Evolutionary conservation across 2,329 filamentous ascomycete genomes (phyloP), one percentile per base, ranked within the genome.

Genomic region (Pyrenophora seminiperda): DNA sequence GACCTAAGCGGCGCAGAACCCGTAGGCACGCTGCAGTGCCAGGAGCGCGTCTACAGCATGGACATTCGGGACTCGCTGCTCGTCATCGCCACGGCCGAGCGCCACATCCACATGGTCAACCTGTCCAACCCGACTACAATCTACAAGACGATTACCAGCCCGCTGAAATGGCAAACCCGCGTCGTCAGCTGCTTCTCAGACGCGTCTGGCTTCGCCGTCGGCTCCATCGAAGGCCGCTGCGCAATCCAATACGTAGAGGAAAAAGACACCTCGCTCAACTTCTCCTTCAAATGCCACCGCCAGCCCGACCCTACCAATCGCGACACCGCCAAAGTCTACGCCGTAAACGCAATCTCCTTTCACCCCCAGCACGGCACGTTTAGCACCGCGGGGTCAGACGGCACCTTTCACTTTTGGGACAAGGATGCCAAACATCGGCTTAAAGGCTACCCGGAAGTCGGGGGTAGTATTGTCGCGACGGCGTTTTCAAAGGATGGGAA

Each of bases 201-300:
- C 71, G 89, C 91, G 5, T 86, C 86, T 0, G 94, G 94, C 5
- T 99, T 96, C 68, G 94, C 94, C 1, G 90, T 99, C 41, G 94
- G 94, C 46, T 96, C 90, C 70, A 96, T 99, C 65, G 94, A 99
- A 73, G 94, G 94, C 22, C 88, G 94, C 47, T 99, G 94, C 73
- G 94, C 94, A 1, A 99, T 99, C 58, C 94, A 99, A 72, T 97
- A 99, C 66, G 91, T 97, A 29, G 93, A 99, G 67, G 94, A 99
- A 34, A 97, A 97, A 75, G 91, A 99, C 71, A 79, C 88, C 3
- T 83, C 76, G 87, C 89, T 87, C 68, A 97, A 99, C 79, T 99
- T 99, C 80, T 96, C 91, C 33, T 99, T 99, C 85, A 97, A 97
- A 77, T 99, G 94, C 76, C 94, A 99, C 75, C 91, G 94, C 51